phyloP scores from a whole-genome alignment of 352 stramenopile genomes.

The Phytophthora syringae region DNA sequence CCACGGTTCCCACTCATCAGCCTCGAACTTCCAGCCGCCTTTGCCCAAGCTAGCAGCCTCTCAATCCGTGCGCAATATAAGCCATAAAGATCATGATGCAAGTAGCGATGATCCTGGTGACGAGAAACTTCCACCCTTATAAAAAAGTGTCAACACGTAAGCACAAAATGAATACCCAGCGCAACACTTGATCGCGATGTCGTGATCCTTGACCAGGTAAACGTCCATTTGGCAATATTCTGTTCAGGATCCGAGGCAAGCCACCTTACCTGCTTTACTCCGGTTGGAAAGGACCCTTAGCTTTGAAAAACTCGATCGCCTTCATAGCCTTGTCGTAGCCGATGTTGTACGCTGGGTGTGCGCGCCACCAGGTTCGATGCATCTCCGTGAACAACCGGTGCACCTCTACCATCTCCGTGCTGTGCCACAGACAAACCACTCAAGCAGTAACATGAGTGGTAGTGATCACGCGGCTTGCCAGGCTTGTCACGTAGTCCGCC shows the following conservation, averaged over 20 bases:
- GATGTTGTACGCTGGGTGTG: constrained; percentile 95
- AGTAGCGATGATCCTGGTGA: constrained; percentile 18
- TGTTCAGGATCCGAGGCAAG: neutral
- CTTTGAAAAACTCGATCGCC: constrained; percentile 73
- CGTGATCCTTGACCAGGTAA: constrained; percentile 10
- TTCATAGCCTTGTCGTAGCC: constrained; percentile 79
- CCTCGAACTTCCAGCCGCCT: constrained; percentile 38
- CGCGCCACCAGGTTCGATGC: constrained; percentile 74
- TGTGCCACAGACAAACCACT: constrained; percentile 95
- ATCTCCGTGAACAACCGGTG: constrained; percentile 61
- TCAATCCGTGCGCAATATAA: constrained; percentile 38
- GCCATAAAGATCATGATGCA: constrained; percentile 33
- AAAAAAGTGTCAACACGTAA: constrained; percentile 26
- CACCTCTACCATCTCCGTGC: constrained; percentile 61
- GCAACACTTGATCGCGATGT: constrained; percentile 9
- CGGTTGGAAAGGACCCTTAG: constrained; percentile 61
- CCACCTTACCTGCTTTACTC: constrained; percentile 21
- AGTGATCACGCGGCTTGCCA: constrained; percentile 96
- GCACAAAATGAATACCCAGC: constrained; percentile 20
- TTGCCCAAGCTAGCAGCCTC: constrained; percentile 56
- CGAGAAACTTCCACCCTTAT: constrained; percentile 56
- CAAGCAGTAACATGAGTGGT: constrained; percentile 99
- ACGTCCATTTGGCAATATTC: constrained; percentile 14
- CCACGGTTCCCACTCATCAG: constrained; percentile 24
- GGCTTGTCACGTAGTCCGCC: constrained; percentile 95